A percentile compares a stretch with the other conserved stretches of the same genome.
Conservation (phyloP, 805 yeast genomes). For the Teunomyces tritomae region DNA sequence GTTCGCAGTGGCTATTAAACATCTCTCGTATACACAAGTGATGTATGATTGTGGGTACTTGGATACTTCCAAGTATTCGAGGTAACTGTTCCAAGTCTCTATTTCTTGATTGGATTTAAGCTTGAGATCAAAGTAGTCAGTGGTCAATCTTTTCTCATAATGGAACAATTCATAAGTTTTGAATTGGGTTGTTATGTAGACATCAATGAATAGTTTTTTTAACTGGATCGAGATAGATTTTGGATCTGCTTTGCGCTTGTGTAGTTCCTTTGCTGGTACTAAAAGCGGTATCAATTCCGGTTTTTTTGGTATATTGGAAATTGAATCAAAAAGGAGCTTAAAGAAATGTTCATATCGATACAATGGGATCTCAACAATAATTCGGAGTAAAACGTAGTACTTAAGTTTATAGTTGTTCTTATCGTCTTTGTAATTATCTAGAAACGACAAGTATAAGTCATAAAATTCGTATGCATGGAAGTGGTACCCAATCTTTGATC, state of each 20-base stretch:
- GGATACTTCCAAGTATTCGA: slow-evolving; percentile 49
- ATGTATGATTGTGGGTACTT: slow-evolving; percentile 22
- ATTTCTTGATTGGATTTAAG: slow-evolving; percentile 45
- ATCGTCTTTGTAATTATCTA: slow-evolving; percentile 26
- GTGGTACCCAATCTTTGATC: slow-evolving; percentile 50
- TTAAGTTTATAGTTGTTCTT: slow-evolving; percentile 26
- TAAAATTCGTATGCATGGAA: slow-evolving; percentile 52
- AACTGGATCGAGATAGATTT: slow-evolving; percentile 33
- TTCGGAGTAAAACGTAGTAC: slow-evolving; percentile 44
- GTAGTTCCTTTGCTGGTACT: slow-evolving; percentile 18
- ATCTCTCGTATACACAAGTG: slow-evolving; percentile 45
- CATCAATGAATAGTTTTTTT: slow-evolving; percentile 49
- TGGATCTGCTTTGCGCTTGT: slow-evolving; percentile 16
- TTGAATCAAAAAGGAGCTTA: slow-evolving; percentile 31
- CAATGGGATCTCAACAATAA: slow-evolving; percentile 53
- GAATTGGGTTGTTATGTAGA: slow-evolving; percentile 55
- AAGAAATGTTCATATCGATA: slow-evolving; percentile 52
- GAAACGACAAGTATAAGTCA: slow-evolving; percentile 45
- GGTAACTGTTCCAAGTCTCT: slow-evolving; percentile 56
- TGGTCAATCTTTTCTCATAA: slow-evolving; percentile 41
- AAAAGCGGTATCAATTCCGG: slow-evolving; percentile 8
- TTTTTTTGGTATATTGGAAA: slow-evolving; percentile 23
- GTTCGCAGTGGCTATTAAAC: slow-evolving; percentile 43
- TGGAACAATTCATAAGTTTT: slow-evolving; percentile 47
- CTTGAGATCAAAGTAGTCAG: slow-evolving; percentile 37